A percentile compares a stretch with the other conserved stretches of the same genome.
phyloP scores from a whole-genome alignment of 345 rosid species.

The Hypericum androsaemum region DNA sequence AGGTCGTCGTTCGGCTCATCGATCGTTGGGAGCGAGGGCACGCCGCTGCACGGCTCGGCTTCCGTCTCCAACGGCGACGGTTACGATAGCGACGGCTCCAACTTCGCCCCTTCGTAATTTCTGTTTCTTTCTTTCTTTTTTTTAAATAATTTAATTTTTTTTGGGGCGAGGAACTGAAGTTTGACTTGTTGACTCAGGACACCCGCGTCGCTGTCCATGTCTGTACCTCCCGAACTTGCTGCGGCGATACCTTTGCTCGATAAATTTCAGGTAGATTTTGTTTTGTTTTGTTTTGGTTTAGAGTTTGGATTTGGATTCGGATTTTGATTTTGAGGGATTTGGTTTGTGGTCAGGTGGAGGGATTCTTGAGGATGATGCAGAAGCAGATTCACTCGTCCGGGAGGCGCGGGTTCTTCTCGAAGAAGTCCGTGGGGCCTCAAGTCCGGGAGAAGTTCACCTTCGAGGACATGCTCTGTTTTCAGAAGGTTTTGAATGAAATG shows the following conservation, averaged over 20 bases:
- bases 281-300: conserved; percentile 4
- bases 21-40: conserved; percentile 32
- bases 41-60: conserved; percentile 29
- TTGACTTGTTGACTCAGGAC: conserved; percentile 27
- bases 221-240: conserved; percentile 84
- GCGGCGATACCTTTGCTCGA: conserved; percentile 88
- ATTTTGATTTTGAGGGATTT: conserved; percentile 5
- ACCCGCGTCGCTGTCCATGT: conserved; percentile 39
- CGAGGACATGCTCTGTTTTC: conserved; percentile 95
- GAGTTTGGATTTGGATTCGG: conserved; percentile 1
- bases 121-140: conserved; percentile 3
- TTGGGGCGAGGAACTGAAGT: background rate
- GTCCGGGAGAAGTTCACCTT: conserved; percentile 77
- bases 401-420: conserved; percentile 80
- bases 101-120: conserved; percentile 48
- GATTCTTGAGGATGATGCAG: conserved; percentile 84
- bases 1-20: conserved; percentile 40
- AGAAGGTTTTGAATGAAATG: conserved; percentile 44
- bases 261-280: conserved; percentile 60
- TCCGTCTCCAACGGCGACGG: conserved; percentile 51
- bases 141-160: background rate
- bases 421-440: conserved; percentile 60
- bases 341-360: conserved; percentile 54
- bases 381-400: conserved; percentile 87
- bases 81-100: conserved; percentile 67